Evolutionary conservation across 2,329 filamentous ascomycete species (phyloP), one percentile per base, ranked within the genome.

Genomic region (Ilyonectria mors-panacis): DNA sequence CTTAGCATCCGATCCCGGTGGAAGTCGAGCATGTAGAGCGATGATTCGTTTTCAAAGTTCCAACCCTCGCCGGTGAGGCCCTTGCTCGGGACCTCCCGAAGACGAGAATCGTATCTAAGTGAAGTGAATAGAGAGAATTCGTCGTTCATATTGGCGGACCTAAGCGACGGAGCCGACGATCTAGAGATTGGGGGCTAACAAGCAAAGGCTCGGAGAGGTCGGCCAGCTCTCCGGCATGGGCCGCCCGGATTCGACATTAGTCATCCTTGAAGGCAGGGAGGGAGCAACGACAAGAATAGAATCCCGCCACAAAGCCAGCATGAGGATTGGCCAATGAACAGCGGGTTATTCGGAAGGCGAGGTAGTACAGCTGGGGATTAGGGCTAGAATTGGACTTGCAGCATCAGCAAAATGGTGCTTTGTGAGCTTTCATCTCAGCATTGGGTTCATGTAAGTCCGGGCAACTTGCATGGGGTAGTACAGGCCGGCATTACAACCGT

Each of bases 1-100:
- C 83, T 86, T n/a, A 94, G 84, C 77, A 97, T 87, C 59, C 94
- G 91, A 77, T 95, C 92, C 51, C 90, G 88, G 78, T 97, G 94
- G 72, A 91, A 91, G 65, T 90, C 85, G 17, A 96, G 87, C 86
- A 97, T 94, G 79, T 97, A 97, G 73, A 94, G 91, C 0, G 91
- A 88, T 9, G 89, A 93, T 7, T 82, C 76, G 28, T 83, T 80
- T 28, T 75, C 70, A 72, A 82, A 84, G 74, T 90, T 90, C 82
- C 85, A 91, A 19, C 84, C 87, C 45, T 83, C 79, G 67, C 85
- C 76, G 35, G 74, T 66, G 35, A 83, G 77, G 1, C 77, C 78
- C 37, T 76, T 79, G 61, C 80, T 79, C 10, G 83, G 80, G 39
- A 85, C 79, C 8, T 80, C 70, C 8, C 82, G 75, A 42, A 95